Percentiles rank a stretch among this genome's conserved stretches.
Conservation (phyloP, 1,284 basidiomycete genomes). For the Acaromyces ingoldii region DNA sequence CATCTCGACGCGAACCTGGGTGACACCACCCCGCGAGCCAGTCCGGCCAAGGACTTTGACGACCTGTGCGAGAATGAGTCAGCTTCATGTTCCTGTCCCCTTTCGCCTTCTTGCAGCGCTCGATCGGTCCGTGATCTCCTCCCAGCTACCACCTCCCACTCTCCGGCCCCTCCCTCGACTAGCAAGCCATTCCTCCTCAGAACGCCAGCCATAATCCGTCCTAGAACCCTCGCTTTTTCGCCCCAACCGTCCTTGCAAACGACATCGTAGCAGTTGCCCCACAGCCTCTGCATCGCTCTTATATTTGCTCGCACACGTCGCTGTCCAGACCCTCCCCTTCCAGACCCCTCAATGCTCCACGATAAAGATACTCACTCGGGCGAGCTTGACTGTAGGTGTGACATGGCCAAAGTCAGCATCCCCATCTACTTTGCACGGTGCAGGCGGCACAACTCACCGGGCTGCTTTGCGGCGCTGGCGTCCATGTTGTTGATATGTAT, state of each 20-base stretch:
- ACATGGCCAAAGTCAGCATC: not conserved
- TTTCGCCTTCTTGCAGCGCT: not conserved
- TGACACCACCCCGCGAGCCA: slow-evolving; percentile 98
- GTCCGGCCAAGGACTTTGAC: slow-evolving; percentile 91
- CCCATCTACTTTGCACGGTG: too few species aligned
- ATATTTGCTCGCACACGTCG: too few species aligned
- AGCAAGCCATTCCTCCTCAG: not conserved
- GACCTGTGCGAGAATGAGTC: slow-evolving; percentile 27
- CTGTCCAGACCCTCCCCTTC: too few species aligned
- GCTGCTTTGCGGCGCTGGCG: not conserved
- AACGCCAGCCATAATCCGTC: not conserved
- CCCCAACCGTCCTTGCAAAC: too few species aligned
- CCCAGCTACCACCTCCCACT: not conserved
- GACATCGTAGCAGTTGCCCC: too few species aligned
- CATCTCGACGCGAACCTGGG: slow-evolving; percentile 99
- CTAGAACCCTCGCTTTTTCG: not conserved
- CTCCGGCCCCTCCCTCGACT: not conserved
- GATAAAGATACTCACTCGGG: slow-evolving; percentile 6
- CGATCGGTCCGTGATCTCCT: not conserved
- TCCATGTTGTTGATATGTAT: slow-evolving; percentile 2
- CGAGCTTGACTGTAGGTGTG: slow-evolving; percentile 1
- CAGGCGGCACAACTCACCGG: too few species aligned
- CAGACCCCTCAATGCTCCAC: too few species aligned
- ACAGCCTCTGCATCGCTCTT: too few species aligned
- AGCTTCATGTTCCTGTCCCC: not conserved